Evolutionary conservation across 108 stramenopile species (phyloP).

Genomic region (Chaetoceros tenuissimus): DNA sequence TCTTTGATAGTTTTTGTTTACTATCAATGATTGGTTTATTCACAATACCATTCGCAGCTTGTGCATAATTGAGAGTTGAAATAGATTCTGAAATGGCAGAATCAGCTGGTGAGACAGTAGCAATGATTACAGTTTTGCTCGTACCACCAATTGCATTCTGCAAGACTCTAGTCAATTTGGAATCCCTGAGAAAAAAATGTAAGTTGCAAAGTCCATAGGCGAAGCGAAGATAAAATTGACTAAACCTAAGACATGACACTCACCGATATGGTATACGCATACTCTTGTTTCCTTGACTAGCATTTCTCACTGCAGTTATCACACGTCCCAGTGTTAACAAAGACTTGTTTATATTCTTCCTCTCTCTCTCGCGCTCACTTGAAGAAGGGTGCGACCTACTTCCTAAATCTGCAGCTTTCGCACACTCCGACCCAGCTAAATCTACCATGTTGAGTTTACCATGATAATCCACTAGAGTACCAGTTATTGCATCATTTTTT

Average conservation of each 20-base stretch:
- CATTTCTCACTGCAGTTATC: conserved; percentile 53
- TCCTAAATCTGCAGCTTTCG: too few relatives aligned
- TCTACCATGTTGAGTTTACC: conserved; percentile 94
- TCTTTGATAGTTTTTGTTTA: conserved; percentile 13
- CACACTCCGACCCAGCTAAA: conserved; percentile 70
- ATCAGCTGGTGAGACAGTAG: conserved; percentile 82
- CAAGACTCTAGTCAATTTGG: conserved; percentile 88
- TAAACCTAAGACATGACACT: too few relatives aligned
- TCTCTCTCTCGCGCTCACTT: conserved; percentile 55
- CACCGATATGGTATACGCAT: too few relatives aligned
- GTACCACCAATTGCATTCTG: conserved; percentile 92
- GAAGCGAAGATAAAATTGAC: too few relatives aligned
- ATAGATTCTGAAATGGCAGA: conserved; percentile 81
- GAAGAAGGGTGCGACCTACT: too few relatives aligned
- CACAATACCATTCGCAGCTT: conserved; percentile 64
- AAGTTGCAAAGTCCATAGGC: too few relatives aligned
- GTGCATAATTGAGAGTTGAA: conserved; percentile 91
- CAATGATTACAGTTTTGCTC: conserved; percentile 86
- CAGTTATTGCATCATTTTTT: conserved; percentile 43
- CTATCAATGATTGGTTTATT: conserved; percentile 65
- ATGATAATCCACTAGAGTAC: conserved; percentile 53
- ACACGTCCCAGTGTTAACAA: conserved; percentile 69
- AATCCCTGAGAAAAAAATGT: conserved; percentile 86
- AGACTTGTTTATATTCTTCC: conserved; percentile 65
- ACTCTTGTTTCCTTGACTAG: conserved; percentile 30